These are phyloP conservation scores for Hypseocharis bilobata DNA, from an alignment of 441 rosid species.

Conservation along the genomic window DNA sequence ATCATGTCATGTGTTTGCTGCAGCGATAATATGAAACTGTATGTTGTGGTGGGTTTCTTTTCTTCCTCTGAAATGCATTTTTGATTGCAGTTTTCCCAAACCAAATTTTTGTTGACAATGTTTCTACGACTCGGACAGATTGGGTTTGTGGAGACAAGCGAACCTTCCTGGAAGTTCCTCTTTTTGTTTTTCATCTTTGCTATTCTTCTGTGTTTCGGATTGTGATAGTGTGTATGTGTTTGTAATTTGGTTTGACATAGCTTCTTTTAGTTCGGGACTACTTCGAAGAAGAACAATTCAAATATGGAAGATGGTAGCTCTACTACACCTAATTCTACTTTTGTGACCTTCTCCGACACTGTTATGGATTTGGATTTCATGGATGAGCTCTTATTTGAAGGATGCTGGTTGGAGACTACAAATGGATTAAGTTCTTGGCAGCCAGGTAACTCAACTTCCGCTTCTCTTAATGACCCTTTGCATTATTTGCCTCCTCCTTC, in stretches of 20 bases:
- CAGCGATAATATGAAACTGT: conserved; percentile 14
- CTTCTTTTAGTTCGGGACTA: conserved; percentile 24
- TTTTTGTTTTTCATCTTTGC: conserved; percentile 50
- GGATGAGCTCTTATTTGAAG: conserved; percentile 76
- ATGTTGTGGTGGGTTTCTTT: conserved; percentile 30
- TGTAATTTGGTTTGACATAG: conserved; percentile 28
- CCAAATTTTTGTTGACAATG: conserved; percentile 52
- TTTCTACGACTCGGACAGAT: conserved; percentile 52
- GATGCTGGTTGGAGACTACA: conserved; percentile 67
- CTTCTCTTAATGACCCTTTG: conserved; percentile 19
- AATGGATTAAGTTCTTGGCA: conserved; percentile 38
- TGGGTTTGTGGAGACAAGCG: conserved; percentile 41
- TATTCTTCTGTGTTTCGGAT: conserved; percentile 45
- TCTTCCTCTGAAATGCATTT: conserved; percentile 52
- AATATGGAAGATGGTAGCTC: conserved; percentile 48
- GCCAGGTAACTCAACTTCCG: conserved; percentile 26
- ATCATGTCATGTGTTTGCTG: conserved; percentile 16
- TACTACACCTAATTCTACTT: conserved; percentile 34
- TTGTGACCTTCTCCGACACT: conserved; percentile 36
- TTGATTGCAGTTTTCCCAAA: conserved; percentile 46
- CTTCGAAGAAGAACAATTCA: conserved; percentile 14
- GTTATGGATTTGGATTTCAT: conserved; percentile 79
- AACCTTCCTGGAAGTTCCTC: conserved; percentile 61
- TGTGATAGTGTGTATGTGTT: conserved; percentile 31
- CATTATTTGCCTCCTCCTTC: conserved; percentile 22